Base-by-base conservation (phyloP, 2,329 filamentous ascomycete genomes). In the Emergomyces orientalis region DNA sequence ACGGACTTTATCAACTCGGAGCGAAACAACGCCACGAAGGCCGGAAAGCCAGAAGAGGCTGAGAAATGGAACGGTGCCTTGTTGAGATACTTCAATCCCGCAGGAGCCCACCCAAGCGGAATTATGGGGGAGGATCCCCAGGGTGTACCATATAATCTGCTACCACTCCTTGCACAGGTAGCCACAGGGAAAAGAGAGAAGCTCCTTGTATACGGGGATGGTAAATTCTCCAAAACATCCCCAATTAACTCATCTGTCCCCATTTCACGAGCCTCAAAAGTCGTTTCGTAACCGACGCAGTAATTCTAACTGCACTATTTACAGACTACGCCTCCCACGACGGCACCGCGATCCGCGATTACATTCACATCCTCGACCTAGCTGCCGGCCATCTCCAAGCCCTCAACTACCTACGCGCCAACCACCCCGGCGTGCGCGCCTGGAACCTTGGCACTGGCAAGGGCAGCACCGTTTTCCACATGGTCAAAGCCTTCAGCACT, bases 111-210 rank as follows among this genome's bases (percentile, higher is more conserved):
- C 78, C 94, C 95, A 57, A 93, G 86, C 71, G 95, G 94, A 63
- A 86, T 99, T 76, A 96, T 99, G 91, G 94, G 94, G 69, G 94
- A 99, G 80, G 94, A 99, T 77, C 94, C 94, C 55, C 88, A 96
- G 75, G 94, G 94, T 64, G 86, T 97, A 27, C 94, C 94, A 1
- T 97, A 91, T 83, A 99, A 99, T 81, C 83, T 99, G 66, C 86
- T 99, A 52, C 94, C 94, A 22, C 82, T 99, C 64, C 85, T 99
- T 30, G 94, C 93, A 62, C 92, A 97, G 80, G 94, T 99, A 54
- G 94, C 94, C 17, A 95, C 94, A 37, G 94, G 94, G 70, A 91
- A 97, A 74, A 86, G 93, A 67, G 90, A 96, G 73, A 97, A 97
- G 82, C 83, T 99, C 60, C 80, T 96, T 64, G 91, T 99, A 13